These are phyloP conservation scores for Musa schizocarpa DNA, from an alignment of 176 grass and related monocot species.

Conservation along the genomic window DNA sequence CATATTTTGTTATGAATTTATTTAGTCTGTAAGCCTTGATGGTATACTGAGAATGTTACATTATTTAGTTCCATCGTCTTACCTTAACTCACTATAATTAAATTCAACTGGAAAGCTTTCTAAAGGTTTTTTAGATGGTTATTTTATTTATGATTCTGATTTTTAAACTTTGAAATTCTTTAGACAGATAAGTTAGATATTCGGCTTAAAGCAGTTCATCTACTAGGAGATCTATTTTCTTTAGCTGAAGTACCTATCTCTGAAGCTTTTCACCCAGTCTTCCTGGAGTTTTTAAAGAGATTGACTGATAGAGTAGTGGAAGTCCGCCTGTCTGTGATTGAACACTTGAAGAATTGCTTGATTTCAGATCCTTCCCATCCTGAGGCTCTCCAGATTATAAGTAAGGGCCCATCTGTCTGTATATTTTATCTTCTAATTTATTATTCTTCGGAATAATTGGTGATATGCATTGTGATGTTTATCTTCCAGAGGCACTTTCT, in stretches of 20 bases:
- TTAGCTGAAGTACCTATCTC: constrained; percentile 56
- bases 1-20: not conserved
- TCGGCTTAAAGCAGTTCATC: constrained; percentile 70
- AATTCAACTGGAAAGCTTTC: no score
- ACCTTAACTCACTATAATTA: not conserved
- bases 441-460: not conserved
- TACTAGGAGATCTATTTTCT: constrained; percentile 90
- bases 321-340: constrained; percentile 80
- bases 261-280: constrained; percentile 84
- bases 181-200: constrained; percentile 92
- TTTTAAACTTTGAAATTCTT: constrained; percentile 39
- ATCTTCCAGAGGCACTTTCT: constrained; percentile 72
- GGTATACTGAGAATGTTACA: not conserved
- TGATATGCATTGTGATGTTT: constrained; percentile 29
- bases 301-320: constrained; percentile 87
- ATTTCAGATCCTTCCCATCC: constrained; percentile 66
- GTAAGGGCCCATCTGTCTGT: constrained; percentile 36
- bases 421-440: not conserved
- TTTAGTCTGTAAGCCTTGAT: not conserved
- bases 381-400: constrained; percentile 80
- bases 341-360: constrained; percentile 83
- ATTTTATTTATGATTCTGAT: constrained; percentile 9
- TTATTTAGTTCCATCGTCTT: not conserved
- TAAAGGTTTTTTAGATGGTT: no score
- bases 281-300: constrained; percentile 81